Evolutionary conservation across 1,139 yeast species (phyloP), one percentile per base, ranked within the genome.

Genomic region (Chernovozyma aurita): DNA sequence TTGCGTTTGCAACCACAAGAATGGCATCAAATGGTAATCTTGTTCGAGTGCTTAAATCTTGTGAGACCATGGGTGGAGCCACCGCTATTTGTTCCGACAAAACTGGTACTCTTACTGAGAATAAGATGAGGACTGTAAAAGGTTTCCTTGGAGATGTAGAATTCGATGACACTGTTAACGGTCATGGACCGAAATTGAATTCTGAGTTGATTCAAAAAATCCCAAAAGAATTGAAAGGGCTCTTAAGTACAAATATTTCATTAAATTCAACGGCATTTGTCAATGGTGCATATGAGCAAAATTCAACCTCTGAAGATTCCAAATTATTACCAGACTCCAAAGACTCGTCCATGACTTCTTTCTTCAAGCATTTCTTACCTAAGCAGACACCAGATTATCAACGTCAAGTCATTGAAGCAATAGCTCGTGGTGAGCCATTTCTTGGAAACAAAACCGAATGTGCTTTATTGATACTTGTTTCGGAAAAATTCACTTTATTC

Each of bases 11-110:
- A 2, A 92, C 98, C 3, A 90, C 96, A 9, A 76, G 97, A 61
- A 92, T 92, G 98, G 90, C 95, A 18, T 86, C 85, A 57, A 96
- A 92, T 58, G 95, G 95, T 50, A 92, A 92, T 57, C 69, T 92
- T 52, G 98, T 92, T n/a, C 78, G 98, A 50, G 95, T 87, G 5
- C 71, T 92, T 48, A 82, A 81, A 52, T 83, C 95, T 33, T 92
- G 98, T 73, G 99, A 92, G 61, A 92, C 96, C 13, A 92, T 92
- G 98, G 98, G 99, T 33, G 90, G 95, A 32, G 98, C 97, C 3
- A 92, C 98, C 12, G 92, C 97, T 3, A 73, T 92, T 36, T 94
- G 98, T 59, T 87, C 97, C 1, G 99, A 92, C 63, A 92, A 92
- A 59, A 92, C 98, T 1, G 98, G 98, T 42, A 92, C 98, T 11